Base-by-base conservation (phyloP, 2,329 filamentous ascomycete species). In the Monosporascus sp. region DNA sequence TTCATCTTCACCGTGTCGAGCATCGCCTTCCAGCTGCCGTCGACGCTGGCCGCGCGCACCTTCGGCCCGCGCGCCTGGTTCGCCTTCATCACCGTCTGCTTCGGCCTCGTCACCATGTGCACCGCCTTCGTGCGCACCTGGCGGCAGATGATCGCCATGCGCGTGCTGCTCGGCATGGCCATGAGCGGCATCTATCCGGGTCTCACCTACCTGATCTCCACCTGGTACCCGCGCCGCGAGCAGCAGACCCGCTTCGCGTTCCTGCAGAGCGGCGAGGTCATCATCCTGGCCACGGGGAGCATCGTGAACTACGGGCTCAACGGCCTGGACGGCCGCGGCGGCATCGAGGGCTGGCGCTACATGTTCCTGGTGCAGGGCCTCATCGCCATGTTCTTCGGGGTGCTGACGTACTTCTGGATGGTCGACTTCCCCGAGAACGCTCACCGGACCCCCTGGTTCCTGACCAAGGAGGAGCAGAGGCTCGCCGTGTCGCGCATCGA, bases 281-380 rank as follows among this genome's bases (percentile, higher is more conserved):
- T 81, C 17, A 76, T 87, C 3, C 73, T 89, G 2, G 84, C 84
- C 0, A 87, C 84, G 0, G 84, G 84, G 5, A 76, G 78, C 48
- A 83, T 88, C 55, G 79, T 88, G 60, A 89, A 89, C 64, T 89
- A 79, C 61, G 85, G 80, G 0, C 73, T 89, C n/a, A 87, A 88
- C 54, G 75, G 81, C 48, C 71, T 88, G 3, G 68, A 86, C 58
- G 82, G 83, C 1, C 71, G 66, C 9, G 73, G 71, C 2, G 79
- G 79, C 5, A 62, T 88, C 24, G 75, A 76, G 9, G 83, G 84
- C 2, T 88, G 84, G 84, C 78, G 82, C 27, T 88, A 81, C 75
- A 88, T 88, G 83, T 88, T 83, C 58, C 65, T 87, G 0, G 81
- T 88, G 0, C 84, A 88, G 60, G 84, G 85, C 0, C 61, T 80